Percentiles rank a stretch among this genome's conserved stretches.
Conservation (phyloP, 805 yeast genomes). For the Candida tammaniensis region DNA sequence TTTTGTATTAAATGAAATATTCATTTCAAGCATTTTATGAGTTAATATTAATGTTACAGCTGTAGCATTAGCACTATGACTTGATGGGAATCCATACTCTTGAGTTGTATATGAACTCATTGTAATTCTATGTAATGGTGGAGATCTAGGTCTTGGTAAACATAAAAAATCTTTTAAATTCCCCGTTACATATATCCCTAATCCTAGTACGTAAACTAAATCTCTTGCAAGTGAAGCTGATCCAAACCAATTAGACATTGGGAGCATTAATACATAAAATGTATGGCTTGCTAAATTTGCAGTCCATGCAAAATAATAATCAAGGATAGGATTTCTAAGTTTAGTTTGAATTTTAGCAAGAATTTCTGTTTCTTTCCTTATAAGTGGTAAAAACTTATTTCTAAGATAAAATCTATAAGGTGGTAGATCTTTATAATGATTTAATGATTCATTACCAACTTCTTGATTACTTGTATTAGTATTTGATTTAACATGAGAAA, state of each 20-base stretch:
- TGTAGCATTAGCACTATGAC: constrained; percentile 94
- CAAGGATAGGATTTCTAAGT: constrained; percentile 51
- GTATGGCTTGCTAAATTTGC: constrained; percentile 93
- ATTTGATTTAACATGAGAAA: constrained; percentile 3
- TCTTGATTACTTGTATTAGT: constrained; percentile 32
- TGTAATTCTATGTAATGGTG: constrained; percentile 87
- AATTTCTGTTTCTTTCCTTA: constrained; percentile 62
- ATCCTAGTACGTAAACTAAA: constrained; percentile 54
- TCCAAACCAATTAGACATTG: constrained; percentile 83
- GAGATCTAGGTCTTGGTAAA: constrained; percentile 88
- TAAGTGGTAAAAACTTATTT: constrained; percentile 47
- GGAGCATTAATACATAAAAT: constrained; percentile 86
- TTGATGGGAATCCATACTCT: constrained; percentile 93
- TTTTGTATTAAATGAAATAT: constrained; percentile 7
- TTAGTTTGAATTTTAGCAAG: constrained; percentile 55
- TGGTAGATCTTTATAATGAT: constrained; percentile 59
- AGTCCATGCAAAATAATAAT: constrained; percentile 78
- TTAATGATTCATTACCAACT: constrained; percentile 70
- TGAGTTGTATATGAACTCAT: constrained; percentile 86
- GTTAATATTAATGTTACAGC: constrained; percentile 60
- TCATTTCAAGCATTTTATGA: constrained; percentile 8
- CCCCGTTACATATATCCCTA: constrained; percentile 75
- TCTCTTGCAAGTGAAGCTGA: constrained; percentile 56
- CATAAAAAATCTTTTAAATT: constrained; percentile 80
- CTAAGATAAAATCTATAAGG: constrained; percentile 56